Conservation (phyloP, 371 early-diverging fungal species). For the Mortierella sp. region DNA sequence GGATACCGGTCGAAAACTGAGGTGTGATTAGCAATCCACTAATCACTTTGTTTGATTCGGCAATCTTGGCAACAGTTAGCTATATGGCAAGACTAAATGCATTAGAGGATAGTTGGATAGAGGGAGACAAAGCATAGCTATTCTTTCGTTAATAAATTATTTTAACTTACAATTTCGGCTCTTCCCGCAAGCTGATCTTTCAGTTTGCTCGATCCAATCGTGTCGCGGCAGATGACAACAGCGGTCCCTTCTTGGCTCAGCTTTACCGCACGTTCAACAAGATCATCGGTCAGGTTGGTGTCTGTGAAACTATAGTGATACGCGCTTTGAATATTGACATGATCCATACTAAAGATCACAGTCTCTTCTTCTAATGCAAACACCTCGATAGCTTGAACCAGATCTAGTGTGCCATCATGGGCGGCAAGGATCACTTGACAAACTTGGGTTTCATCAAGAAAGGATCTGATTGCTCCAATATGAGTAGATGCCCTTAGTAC, state of each 20-base stretch:
- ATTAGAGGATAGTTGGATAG: background rate
- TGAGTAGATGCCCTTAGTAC: conserved; percentile 6
- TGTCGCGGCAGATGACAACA: conserved; percentile 36
- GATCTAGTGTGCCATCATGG: conserved; percentile 26
- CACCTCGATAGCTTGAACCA: conserved; percentile 11
- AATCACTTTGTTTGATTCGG: background rate
- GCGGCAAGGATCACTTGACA: conserved; percentile 40
- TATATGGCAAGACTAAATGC: background rate
- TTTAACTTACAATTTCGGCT: conserved; percentile 20
- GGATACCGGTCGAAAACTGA: background rate
- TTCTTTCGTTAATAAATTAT: background rate
- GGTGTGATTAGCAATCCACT: conserved; percentile 32
- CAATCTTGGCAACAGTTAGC: conserved; percentile 10
- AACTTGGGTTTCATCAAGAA: conserved; percentile 4
- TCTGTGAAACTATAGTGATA: conserved; percentile 25
- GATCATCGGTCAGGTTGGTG: background rate
- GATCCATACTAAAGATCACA: conserved; percentile 32
- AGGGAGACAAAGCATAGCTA: background rate
- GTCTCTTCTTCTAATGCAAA: conserved; percentile 19
- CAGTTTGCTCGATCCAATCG: conserved; percentile 5
- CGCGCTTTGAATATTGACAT: conserved; percentile 15
- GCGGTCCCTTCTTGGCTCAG: conserved; percentile 21
- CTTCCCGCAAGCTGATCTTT: conserved; percentile 13
- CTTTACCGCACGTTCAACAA: conserved; percentile 19
- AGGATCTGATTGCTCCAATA: conserved; percentile 7